phyloP scores from a whole-genome alignment of 495 filamentous ascomycete species.

The Xanthoparmelia taractica region DNA sequence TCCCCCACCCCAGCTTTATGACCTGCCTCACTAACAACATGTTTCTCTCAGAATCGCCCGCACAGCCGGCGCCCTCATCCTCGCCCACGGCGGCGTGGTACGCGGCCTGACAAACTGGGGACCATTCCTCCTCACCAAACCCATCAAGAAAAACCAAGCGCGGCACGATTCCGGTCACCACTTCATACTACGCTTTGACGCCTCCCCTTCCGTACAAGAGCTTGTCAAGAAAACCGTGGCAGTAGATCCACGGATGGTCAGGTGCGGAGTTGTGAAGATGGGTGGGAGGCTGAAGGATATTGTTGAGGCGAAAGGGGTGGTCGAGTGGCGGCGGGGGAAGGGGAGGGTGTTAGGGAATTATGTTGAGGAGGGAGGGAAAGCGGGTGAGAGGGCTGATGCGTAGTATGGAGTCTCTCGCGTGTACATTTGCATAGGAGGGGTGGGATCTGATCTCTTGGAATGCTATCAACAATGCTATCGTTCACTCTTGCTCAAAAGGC shows the following conservation, averaged over 20 bases:
- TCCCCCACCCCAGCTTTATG: constrained; percentile 8
- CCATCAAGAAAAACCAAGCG: constrained; percentile 67
- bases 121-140: constrained; percentile 69
- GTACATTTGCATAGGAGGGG: neutral
- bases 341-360: neutral
- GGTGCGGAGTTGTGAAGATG: constrained; percentile 77
- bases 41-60: constrained; percentile 63
- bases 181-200: constrained; percentile 95
- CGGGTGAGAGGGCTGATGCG: neutral
- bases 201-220: constrained; percentile 59
- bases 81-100: constrained; percentile 79
- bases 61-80: constrained; percentile 74
- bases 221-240: constrained; percentile 63
- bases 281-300: constrained; percentile 67
- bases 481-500: neutral
- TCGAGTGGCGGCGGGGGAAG: constrained; percentile 44
- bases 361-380: neutral
- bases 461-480: neutral
- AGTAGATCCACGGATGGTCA: constrained; percentile 87
- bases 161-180: constrained; percentile 80
- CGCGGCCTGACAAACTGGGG: constrained; percentile 95
- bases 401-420: neutral
- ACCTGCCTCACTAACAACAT: constrained; percentile 5
- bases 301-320: constrained; percentile 52
- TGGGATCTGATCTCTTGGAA: neutral